Evolutionary conservation across 2,329 filamentous ascomycete species (phyloP).

Genomic region (Curvularia spicifera): DNA sequence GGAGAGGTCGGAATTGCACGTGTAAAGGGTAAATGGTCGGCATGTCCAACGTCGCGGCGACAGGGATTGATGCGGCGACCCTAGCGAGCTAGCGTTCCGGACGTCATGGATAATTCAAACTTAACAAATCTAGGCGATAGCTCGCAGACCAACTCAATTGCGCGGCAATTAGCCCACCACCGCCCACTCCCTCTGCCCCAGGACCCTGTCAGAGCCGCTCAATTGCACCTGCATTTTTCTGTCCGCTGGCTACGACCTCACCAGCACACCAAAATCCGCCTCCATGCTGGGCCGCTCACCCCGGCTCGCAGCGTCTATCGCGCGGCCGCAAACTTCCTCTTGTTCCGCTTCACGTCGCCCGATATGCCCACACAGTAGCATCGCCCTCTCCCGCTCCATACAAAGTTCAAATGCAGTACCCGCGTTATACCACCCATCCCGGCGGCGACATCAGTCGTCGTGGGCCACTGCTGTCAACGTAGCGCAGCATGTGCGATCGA

Average conservation of each 20-base stretch:
- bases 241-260: not conserved
- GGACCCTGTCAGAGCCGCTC: constrained; percentile 20
- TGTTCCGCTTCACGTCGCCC: constrained; percentile 26
- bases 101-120: constrained; percentile 19
- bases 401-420: constrained; percentile 22
- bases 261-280: constrained; percentile 1
- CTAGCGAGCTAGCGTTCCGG: constrained; percentile 14
- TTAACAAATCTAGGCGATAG: constrained; percentile 17
- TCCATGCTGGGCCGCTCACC: constrained; percentile 45
- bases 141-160: constrained; percentile 15
- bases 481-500: constrained; percentile 72
- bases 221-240: constrained; percentile 32
- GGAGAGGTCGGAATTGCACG: not conserved
- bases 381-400: constrained; percentile 11
- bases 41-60: not conserved
- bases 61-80: constrained; percentile 13
- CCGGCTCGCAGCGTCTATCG: constrained; percentile 46
- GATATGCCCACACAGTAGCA: constrained; percentile 33
- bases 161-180: constrained; percentile 8
- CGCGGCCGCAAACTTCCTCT: constrained; percentile 29
- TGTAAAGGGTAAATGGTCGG: not conserved
- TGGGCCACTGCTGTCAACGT: constrained; percentile 75
- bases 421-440: constrained; percentile 47
- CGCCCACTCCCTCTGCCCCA: constrained; percentile 8
- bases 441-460: constrained; percentile 64